Base-by-base conservation (phyloP, 2,329 filamentous ascomycete species). In the Claviceps capensis region DNA sequence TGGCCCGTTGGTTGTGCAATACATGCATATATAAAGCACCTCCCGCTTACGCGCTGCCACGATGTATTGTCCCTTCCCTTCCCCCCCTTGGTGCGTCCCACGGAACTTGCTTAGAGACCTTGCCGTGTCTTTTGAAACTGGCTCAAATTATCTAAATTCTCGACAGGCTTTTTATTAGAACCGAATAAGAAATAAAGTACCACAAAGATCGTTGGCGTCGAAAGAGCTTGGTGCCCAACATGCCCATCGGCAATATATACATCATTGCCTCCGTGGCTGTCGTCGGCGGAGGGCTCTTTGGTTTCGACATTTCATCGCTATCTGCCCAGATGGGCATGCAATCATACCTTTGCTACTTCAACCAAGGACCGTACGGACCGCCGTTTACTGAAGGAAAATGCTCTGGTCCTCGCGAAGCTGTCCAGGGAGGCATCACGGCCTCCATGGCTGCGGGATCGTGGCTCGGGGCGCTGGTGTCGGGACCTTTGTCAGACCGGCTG, bases 261-360 rank as follows among this genome's bases (percentile, higher is more conserved):
- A 63, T 65, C 46, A 65, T 67, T 52, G 63, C 65, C 47, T 61
- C 59, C 55, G 62, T 65, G 53, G 57, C 65, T 56, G 69, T 69
- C 56, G 63, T 69, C 26, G 68, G 68, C 54, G 68, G 68, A 53
- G 67, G 64, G 57, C 63, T 70, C 49, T 77, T 77, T 61, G 86
- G 86, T 59, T 89, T 89, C 63, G 86, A 89, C 67, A 79, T 80
- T 53, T 74, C 73, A 37, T 78, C 76, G 52, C 76, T 79, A 67
- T 75, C 73, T 3, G 77, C 76, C 53, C 62, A 64, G 58, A 55
- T 63, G 23, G 62, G 62, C 46, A 63, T 65, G 57, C 63, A 67
- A 49, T 63, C 64, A 22, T 69, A 69, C 51, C 62, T 61, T 41
- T 69, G 66, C 51, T 69, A 68, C 52, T 69, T 69, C 56, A 69